Percentiles rank a stretch among this genome's conserved stretches.
phyloP scores from a whole-genome alignment of 352 stramenopile genomes.

The Phytophthora cactorum region DNA sequence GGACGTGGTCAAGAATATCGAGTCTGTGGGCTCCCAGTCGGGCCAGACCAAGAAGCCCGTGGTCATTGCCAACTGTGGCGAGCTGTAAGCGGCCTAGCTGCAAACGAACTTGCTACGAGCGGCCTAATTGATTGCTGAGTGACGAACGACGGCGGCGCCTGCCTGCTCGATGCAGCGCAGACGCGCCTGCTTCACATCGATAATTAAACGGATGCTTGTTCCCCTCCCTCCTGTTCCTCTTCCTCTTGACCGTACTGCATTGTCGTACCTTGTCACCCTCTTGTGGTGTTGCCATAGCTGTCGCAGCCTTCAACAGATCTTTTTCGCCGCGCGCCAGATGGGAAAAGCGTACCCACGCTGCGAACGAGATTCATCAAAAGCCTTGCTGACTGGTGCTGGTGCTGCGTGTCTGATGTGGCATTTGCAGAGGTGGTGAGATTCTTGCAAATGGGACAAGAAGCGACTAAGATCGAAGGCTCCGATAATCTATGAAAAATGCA shows the following conservation, averaged over 20 bases:
- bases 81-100: constrained; percentile 63
- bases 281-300: not conserved
- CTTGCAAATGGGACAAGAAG: too few relatives aligned
- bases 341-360: constrained; percentile 7
- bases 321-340: constrained; percentile 12
- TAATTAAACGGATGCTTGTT: constrained; percentile 45
- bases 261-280: not conserved
- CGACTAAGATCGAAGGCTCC: too few relatives aligned
- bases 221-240: not conserved
- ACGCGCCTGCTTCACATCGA: constrained; percentile 31
- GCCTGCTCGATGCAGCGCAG: constrained; percentile 1
- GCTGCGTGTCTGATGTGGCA: not conserved
- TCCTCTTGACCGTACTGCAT: not conserved
- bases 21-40: constrained; percentile 93
- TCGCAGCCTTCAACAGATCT: constrained; percentile 10
- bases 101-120: not conserved
- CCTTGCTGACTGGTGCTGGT: not conserved
- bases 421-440: not conserved
- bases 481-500: not conserved
- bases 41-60: constrained; percentile 92
- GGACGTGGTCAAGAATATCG: constrained; percentile 98
- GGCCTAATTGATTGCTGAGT: constrained; percentile 19
- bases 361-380: constrained; percentile 16
- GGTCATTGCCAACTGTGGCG: constrained; percentile 95
- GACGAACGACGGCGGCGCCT: constrained; percentile 8